A percentile compares a stretch with the other conserved stretches of the same genome.
Evolutionary conservation across 257 asterid genomes (phyloP).

Genomic region (Datura wrightii): DNA sequence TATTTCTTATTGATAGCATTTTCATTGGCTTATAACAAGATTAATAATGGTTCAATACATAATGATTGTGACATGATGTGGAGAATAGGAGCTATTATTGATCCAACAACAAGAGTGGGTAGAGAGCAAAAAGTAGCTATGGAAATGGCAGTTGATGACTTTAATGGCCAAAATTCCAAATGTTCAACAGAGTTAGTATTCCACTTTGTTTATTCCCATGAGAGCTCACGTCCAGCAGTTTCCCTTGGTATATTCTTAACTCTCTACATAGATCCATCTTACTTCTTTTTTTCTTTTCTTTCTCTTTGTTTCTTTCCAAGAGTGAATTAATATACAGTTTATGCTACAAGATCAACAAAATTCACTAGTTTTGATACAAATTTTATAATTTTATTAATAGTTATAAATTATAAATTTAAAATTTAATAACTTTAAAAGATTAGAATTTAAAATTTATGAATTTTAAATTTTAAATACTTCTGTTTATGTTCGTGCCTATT

Average conservation of each 20-base stretch:
- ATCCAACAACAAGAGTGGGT: constrained; percentile 49
- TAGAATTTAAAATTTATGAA: not conserved
- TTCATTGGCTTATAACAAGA: not conserved
- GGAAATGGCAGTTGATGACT: constrained; percentile 54
- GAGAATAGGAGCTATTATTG: constrained; percentile 51
- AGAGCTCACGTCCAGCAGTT: constrained; percentile 38
- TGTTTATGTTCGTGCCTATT: not conserved
- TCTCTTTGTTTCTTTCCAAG: not conserved
- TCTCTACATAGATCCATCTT: not conserved
- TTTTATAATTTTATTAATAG: not conserved
- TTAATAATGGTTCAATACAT: not conserved
- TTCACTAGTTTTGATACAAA: not conserved
- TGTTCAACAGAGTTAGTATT: too few species aligned
- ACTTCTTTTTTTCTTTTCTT: not conserved
- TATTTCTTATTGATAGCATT: constrained; percentile 6
- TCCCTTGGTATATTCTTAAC: constrained; percentile 49
- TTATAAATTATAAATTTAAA: not conserved
- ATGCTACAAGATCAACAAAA: not conserved
- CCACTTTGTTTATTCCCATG: constrained; percentile 40
- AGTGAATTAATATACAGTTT: not conserved
- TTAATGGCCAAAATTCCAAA: constrained; percentile 17
- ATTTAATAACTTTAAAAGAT: not conserved
- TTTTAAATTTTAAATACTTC: not conserved
- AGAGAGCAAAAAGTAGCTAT: constrained; percentile 61
- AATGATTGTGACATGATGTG: not conserved